Base-by-base conservation (phyloP, 257 asterid genomes). In the Nicotiana otophora region DNA sequence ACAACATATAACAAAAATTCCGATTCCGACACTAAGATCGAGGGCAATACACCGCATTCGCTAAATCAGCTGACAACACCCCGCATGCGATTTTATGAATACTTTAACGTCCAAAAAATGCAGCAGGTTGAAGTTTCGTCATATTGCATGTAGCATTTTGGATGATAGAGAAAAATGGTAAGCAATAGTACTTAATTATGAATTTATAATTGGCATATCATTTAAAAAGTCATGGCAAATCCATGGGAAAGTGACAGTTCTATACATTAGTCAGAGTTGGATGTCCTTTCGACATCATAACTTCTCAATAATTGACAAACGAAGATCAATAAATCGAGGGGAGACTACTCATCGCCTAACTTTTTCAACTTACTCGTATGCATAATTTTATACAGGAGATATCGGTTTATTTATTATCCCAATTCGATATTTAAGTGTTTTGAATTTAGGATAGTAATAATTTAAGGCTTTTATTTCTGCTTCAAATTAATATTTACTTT, bases 191-290 rank as follows among this genome's bases (percentile, higher is more conserved):
- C 51, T 9, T 42, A 42, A 67, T 69, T 69, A 69, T 69, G 57
- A 70, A 70, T 20, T 70, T 10, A 60, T 83, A n/a, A 79, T 67
- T 7, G 46, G n/a, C 66, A 7, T 20, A 68, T 78, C 74, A 78
- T 19, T 23, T 70, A 69, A 82, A 84, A 85, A 78, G 58, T 11
- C 61, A 53, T 81, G 3, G 15, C 34, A 33, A 66, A 86, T 65
- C 86, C 77, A 34, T 81, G 23, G 26, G 83, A 74, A 62, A 80
- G 42, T 8, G 84, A 85, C 86, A 81, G 15, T 63, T 77, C 23
- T 66, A 15, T 16, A 42, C 39, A 23, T 19, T 11, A 19, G 86
- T 83, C 69, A 9, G 72, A 0, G 69, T 84, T 85, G 76, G 30
- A 36, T 15, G 5, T 19, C 58, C 19, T 53, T 53, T 53, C 58